Percentiles rank a stretch among this genome's conserved stretches.
These are phyloP conservation scores for Globisporangium ultimum DNA, from an alignment of 352 stramenopile species.

Conservation along the genomic window DNA sequence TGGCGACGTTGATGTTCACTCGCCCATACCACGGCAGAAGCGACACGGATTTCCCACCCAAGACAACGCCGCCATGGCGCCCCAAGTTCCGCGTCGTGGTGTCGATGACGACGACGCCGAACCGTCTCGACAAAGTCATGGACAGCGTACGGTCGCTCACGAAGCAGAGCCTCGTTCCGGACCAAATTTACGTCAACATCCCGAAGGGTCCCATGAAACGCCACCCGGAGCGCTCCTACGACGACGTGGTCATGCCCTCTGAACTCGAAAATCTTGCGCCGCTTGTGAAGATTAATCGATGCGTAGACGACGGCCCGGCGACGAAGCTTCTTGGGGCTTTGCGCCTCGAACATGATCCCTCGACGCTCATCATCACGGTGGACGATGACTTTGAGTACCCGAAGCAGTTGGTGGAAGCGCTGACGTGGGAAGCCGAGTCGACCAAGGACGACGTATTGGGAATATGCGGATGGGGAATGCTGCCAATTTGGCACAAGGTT, in stretches of 20 bases:
- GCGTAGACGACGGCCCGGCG: conserved; percentile 74
- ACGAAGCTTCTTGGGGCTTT: conserved; percentile 75
- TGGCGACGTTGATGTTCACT: conserved; percentile 65
- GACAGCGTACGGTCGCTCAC: conserved; percentile 61
- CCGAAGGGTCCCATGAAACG: conserved; percentile 70
- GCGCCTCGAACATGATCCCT: conserved; percentile 48
- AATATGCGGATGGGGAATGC: conserved; percentile 78
- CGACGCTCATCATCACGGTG: conserved; percentile 75
- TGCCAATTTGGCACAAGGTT: conserved; percentile 71
- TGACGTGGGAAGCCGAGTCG: conserved; percentile 63
- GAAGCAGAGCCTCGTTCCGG: conserved; percentile 52
- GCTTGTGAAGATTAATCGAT: conserved; percentile 66
- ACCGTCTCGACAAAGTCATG: conserved; percentile 73
- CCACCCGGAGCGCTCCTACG: conserved; percentile 68
- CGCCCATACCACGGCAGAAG: conserved; percentile 45
- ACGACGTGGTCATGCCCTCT: conserved; percentile 54
- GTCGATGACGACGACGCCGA: conserved; percentile 75
- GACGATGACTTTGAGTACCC: conserved; percentile 86
- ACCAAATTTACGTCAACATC: conserved; percentile 83
- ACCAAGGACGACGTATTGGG: conserved; percentile 61
- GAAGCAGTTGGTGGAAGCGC: conserved; percentile 47
- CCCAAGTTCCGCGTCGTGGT: conserved; percentile 76
- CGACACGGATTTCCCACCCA: conserved; percentile 30
- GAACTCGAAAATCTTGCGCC: conserved; percentile 42
- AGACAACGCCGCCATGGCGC: conserved; percentile 41